Percentiles rank a stretch among this genome's conserved stretches.
Evolutionary conservation across 2,329 filamentous ascomycete species (phyloP).

Genomic region (Ophiostoma novo-ulmi): DNA sequence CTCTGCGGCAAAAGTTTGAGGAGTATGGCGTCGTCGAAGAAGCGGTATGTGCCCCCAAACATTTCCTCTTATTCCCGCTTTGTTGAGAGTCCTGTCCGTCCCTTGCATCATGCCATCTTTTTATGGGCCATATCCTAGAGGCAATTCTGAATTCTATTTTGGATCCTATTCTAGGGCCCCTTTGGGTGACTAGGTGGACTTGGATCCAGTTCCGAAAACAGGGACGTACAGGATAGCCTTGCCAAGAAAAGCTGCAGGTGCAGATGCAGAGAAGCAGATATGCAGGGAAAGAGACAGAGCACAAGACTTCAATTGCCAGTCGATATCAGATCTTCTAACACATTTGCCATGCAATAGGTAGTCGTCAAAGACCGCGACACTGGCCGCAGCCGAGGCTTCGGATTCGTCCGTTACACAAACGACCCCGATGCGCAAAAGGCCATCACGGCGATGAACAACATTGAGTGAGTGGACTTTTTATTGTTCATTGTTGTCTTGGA

Average conservation of each 20-base stretch:
- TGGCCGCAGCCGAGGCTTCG: constrained; percentile 92
- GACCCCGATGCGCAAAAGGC: constrained; percentile 72
- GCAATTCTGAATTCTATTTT: too few relatives aligned
- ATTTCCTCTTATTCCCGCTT: background rate
- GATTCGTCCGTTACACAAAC: constrained; percentile 83
- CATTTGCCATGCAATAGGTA: constrained; percentile 51
- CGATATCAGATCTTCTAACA: background rate
- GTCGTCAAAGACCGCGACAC: constrained; percentile 98
- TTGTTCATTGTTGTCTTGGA: constrained; percentile 5
- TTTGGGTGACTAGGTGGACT: background rate
- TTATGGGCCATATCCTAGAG: too few relatives aligned
- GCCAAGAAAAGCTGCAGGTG: background rate
- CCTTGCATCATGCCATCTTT: background rate
- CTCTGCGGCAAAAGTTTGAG: constrained; percentile 84
- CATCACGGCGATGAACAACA: constrained; percentile 76
- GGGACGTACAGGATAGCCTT: background rate
- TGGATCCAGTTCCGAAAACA: background rate
- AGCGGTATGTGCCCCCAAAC: constrained; percentile 63
- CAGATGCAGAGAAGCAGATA: too few relatives aligned
- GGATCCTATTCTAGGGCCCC: background rate
- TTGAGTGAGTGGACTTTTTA: constrained; percentile 63
- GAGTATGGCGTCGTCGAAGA: constrained; percentile 88
- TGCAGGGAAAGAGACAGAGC: too few relatives aligned
- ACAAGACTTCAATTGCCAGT: background rate
- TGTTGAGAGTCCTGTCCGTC: background rate